These are phyloP conservation scores for Erysimum cheiranthoides DNA, from an alignment of 345 rosid species.

Conservation along the genomic window DNA sequence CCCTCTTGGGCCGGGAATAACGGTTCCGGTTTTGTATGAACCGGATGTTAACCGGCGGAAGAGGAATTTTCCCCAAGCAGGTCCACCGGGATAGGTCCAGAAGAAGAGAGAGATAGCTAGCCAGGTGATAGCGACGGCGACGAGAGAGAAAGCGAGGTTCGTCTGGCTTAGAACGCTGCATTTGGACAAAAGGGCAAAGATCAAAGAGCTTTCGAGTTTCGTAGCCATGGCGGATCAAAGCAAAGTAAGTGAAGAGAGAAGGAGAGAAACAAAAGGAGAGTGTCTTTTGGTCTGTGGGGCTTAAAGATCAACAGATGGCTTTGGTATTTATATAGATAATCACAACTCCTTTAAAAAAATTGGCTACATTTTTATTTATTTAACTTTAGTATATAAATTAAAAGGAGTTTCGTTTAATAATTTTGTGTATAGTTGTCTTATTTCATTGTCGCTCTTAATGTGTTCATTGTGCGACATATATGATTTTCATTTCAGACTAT, in stretches of 20 bases:
- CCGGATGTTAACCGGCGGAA: conserved; percentile 27
- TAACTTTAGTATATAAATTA: background rate
- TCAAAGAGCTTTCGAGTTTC: conserved; percentile 52
- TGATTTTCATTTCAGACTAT: background rate
- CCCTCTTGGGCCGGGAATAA: conserved; percentile 80
- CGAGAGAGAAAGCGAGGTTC: conserved; percentile 50
- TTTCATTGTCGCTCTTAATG: conserved; percentile 19
- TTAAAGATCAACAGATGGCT: conserved; percentile 40
- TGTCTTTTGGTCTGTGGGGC: conserved; percentile 47
- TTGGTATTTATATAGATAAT: conserved; percentile 48
- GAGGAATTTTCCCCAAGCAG: conserved; percentile 71
- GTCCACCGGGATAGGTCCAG: conserved; percentile 76
- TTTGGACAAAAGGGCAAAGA: conserved; percentile 66
- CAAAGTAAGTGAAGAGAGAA: conserved; percentile 22
- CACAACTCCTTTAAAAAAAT: background rate
- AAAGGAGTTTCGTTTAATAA: background rate
- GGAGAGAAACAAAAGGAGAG: conserved; percentile 32
- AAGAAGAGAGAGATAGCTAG: conserved; percentile 49
- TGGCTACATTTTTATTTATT: background rate
- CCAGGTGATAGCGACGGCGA: conserved; percentile 49
- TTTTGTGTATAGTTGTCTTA: conserved; percentile 1
- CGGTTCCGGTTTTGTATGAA: conserved; percentile 30
- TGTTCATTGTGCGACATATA: conserved; percentile 12
- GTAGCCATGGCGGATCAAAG: conserved; percentile 51
- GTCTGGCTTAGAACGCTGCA: conserved; percentile 55